Evolutionary conservation across 345 rosid genomes (phyloP).

Genomic region (Hibiscus trionum): DNA sequence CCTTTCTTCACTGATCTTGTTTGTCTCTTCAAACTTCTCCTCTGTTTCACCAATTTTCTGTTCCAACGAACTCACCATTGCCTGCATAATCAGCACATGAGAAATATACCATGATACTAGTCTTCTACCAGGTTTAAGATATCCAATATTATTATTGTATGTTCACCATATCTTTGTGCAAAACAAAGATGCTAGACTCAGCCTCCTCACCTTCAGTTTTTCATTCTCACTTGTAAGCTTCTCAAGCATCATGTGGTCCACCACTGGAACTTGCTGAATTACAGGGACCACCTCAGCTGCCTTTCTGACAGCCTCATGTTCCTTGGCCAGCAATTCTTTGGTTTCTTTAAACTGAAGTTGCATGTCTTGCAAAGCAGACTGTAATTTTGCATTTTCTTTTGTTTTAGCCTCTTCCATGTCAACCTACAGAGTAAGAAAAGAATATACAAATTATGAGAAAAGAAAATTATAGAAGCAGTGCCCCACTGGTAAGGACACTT

Average conservation of each 20-base stretch:
- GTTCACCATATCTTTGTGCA: background rate
- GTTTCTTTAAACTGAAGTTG: constrained; percentile 83
- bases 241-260: constrained; percentile 66
- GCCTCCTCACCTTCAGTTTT: constrained; percentile 66
- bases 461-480: constrained; percentile 1
- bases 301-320: constrained; percentile 61
- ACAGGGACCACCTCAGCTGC: constrained; percentile 65
- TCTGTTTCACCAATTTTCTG: constrained; percentile 81
- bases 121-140: constrained; percentile 1
- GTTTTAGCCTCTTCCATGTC: constrained; percentile 92
- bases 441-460: background rate
- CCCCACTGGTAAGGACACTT: background rate
- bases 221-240: constrained; percentile 83
- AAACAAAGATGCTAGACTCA: constrained; percentile 9
- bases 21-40: constrained; percentile 72
- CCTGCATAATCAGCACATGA: constrained; percentile 43
- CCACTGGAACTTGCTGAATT: constrained; percentile 78
- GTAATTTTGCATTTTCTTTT: constrained; percentile 76
- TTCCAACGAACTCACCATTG: constrained; percentile 70
- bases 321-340: constrained; percentile 64
- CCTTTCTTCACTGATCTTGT: constrained; percentile 78
- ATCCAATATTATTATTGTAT: background rate
- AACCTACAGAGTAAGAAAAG: constrained; percentile 41
- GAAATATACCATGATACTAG: background rate
- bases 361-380: constrained; percentile 72